Conservation (phyloP, 192 early-diverging fungal genomes). For the Rhizophagus clarus region DNA sequence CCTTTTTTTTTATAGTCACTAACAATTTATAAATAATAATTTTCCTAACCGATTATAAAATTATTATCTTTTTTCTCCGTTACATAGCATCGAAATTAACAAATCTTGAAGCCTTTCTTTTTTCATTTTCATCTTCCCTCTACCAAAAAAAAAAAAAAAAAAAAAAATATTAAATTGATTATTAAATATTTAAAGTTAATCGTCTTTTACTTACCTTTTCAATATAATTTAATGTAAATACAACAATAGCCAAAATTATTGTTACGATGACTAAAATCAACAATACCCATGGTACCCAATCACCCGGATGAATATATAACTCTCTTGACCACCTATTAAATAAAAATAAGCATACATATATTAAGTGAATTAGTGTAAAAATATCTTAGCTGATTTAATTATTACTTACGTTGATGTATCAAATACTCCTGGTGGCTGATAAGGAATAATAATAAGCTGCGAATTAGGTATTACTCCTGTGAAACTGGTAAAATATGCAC, state of each 20-base stretch:
- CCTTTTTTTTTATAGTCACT: too few relatives aligned
- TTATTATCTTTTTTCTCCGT: background rate
- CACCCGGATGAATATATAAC: slow-evolving; percentile 86
- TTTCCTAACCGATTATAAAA: too few relatives aligned
- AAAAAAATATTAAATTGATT: background rate
- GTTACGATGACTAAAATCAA: slow-evolving; percentile 72
- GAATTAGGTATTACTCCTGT: slow-evolving; percentile 93
- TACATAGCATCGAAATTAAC: background rate
- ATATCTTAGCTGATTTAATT: background rate
- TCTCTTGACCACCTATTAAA: slow-evolving; percentile 78
- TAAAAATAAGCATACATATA: background rate
- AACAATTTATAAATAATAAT: too few relatives aligned
- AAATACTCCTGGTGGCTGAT: slow-evolving; percentile 51
- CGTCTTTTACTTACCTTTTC: slow-evolving; percentile 62
- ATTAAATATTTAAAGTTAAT: background rate
- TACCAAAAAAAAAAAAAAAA: background rate
- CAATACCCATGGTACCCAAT: slow-evolving; percentile 82
- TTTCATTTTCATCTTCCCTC: background rate
- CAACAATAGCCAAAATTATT: slow-evolving; percentile 69
- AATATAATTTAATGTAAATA: slow-evolving; percentile 68
- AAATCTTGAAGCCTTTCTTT: background rate
- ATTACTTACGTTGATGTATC: slow-evolving; percentile 47
- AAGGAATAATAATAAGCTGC: slow-evolving; percentile 85
- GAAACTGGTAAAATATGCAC: slow-evolving; percentile 63
- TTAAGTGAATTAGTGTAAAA: background rate